phyloP scores from a whole-genome alignment of 345 rosid species.

The Eucalyptus pauciflora region DNA sequence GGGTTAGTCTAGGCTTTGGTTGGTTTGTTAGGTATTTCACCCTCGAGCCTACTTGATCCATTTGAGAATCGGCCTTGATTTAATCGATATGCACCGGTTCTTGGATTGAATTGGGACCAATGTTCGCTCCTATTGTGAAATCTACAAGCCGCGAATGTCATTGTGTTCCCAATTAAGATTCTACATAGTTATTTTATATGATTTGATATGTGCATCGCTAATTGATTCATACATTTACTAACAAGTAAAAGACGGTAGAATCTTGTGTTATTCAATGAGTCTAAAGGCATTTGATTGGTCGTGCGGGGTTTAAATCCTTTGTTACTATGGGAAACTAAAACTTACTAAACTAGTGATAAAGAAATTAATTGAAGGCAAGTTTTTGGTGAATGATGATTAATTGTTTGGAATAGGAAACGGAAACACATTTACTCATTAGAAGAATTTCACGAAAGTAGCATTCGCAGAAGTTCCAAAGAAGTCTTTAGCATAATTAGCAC shows the following conservation, averaged over 20 bases:
- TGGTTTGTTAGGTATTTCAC: neutral
- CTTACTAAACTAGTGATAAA: fast-evolving
- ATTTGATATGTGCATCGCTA: neutral
- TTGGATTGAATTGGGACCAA: neutral
- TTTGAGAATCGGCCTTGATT: neutral
- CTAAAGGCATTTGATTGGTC: fast-evolving
- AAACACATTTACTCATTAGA: neutral
- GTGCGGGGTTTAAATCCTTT: fast-evolving
- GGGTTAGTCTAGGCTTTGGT: neutral
- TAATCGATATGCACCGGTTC: neutral
- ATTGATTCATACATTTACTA: neutral
- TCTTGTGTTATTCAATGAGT: neutral
- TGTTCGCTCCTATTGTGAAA: neutral
- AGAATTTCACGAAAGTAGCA: neutral
- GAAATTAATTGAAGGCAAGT: neutral
- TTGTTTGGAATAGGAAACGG: neutral
- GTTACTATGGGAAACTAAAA: neutral
- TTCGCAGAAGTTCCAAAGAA: neutral
- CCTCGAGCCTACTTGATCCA: neutral
- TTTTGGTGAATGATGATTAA: neutral
- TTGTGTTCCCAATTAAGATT: neutral
- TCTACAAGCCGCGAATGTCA: neutral
- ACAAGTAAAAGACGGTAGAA: neutral
- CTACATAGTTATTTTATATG: neutral
- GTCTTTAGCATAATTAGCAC: neutral